These are phyloP conservation scores for Wickerhamia fluorescens DNA, from an alignment of 805 yeast species.

Conservation along the genomic window DNA sequence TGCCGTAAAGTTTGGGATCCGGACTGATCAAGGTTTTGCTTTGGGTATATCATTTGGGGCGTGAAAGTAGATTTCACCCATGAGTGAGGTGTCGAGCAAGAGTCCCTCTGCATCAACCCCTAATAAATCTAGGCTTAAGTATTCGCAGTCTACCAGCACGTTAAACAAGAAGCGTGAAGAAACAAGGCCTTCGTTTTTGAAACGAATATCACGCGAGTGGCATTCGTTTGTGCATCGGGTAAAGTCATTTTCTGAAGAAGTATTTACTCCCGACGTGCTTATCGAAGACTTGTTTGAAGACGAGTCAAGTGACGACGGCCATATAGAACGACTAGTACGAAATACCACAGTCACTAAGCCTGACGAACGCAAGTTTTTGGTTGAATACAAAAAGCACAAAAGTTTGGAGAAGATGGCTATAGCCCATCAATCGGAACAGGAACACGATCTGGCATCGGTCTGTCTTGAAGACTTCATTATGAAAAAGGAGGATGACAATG, in stretches of 20 bases:
- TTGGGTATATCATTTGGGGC: too few species aligned
- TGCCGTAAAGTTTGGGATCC: too few species aligned
- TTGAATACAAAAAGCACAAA: slow-evolving; percentile 24
- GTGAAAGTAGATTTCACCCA: neutral
- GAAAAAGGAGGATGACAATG: slow-evolving; percentile 7
- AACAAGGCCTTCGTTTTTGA: slow-evolving; percentile 26
- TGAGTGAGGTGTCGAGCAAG: slow-evolving; percentile 1
- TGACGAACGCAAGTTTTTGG: slow-evolving; percentile 25
- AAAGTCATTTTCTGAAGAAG: slow-evolving; percentile 41
- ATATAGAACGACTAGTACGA: slow-evolving; percentile 16
- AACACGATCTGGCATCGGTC: slow-evolving; percentile 9
- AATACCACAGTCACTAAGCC: slow-evolving; percentile 15
- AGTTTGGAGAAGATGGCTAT: slow-evolving; percentile 27
- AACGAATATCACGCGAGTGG: slow-evolving; percentile 34
- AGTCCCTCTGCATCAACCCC: slow-evolving; percentile 1
- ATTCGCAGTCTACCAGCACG: too few species aligned
- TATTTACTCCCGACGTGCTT: slow-evolving; percentile 42
- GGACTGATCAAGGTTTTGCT: too few species aligned
- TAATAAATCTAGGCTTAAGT: too few species aligned
- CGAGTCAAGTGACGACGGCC: slow-evolving; percentile 26
- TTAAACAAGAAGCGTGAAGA: too few species aligned
- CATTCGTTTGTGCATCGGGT: slow-evolving; percentile 26
- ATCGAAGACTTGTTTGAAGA: slow-evolving; percentile 44
- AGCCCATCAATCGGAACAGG: slow-evolving; percentile 9
- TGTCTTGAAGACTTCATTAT: too few species aligned